A percentile compares a stretch with the other conserved stretches of the same genome.
phyloP scores from a whole-genome alignment of 73 alveolate genomes.

The Tetrahymena thermophila region DNA sequence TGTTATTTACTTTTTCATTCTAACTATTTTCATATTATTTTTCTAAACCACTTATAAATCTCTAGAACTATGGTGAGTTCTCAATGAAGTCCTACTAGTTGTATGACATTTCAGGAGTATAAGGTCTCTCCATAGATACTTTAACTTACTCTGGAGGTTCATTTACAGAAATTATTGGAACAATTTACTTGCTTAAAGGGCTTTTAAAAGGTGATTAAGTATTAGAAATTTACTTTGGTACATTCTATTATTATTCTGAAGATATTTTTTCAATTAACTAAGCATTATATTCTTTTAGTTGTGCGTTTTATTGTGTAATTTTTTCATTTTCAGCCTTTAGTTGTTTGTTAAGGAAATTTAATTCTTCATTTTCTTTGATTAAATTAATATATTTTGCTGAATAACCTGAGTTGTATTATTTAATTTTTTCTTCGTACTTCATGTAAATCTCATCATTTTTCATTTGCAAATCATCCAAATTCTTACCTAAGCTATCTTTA shows the following conservation, averaged over 20 bases:
- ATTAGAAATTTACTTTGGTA: not conserved
- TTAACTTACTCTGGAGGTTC: not conserved
- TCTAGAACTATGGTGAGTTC: not conserved
- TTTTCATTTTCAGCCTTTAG: not conserved
- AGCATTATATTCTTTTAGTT: not conserved
- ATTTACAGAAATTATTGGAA: not conserved
- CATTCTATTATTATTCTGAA: not conserved
- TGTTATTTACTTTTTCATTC: not conserved
- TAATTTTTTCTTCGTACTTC: not conserved
- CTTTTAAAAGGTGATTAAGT: not conserved
- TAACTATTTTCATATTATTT: not conserved
- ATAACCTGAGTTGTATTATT: not conserved
- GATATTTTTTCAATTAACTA: not conserved
- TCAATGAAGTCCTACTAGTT: not conserved
- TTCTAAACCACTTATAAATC: not conserved
- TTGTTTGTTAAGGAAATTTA: not conserved
- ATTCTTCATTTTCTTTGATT: not conserved
- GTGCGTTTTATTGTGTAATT: not conserved
- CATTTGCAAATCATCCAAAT: not conserved
- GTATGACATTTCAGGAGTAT: not conserved
- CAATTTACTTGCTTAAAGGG: not conserved
- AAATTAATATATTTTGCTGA: not conserved
- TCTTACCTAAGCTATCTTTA: not conserved
- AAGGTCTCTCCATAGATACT: not conserved
- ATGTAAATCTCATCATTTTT: not conserved